Conservation (phyloP, 73 alveolate genomes). For the Paramecium tetraurelia region DNA sequence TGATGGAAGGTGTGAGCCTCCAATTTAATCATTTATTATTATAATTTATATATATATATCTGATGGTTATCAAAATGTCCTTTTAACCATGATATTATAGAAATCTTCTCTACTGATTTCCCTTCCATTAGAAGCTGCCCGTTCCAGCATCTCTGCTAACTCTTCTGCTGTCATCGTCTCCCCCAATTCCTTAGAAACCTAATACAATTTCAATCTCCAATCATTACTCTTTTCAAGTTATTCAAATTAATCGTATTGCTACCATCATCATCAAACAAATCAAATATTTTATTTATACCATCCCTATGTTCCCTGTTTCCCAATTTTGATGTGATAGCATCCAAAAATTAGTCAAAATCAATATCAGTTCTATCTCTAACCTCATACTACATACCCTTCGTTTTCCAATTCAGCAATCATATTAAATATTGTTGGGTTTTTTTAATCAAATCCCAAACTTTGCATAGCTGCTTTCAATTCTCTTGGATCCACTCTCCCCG, state of each 20-base stretch:
- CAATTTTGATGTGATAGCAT: constrained; percentile 93
- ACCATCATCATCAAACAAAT: constrained; percentile 91
- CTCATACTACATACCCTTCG: constrained; percentile 59
- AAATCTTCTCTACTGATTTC: constrained; percentile 94
- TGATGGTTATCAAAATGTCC: constrained; percentile 67
- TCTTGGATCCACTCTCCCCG: constrained; percentile 97
- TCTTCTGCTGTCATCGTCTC: constrained; percentile 92
- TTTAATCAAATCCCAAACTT: constrained; percentile 93
- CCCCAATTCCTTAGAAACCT: constrained; percentile 91
- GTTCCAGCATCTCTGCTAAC: constrained; percentile 89
- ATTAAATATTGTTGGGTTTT: constrained; percentile 96
- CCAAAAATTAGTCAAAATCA: constrained; percentile 96
- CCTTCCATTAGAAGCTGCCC: constrained; percentile 94
- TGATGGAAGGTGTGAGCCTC: neutral
- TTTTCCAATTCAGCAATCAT: constrained; percentile 97
- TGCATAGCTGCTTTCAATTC: constrained; percentile 98
- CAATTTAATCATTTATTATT: neutral
- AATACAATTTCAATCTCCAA: neutral
- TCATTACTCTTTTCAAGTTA: constrained; percentile 76
- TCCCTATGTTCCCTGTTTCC: constrained; percentile 89
- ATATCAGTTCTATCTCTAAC: constrained; percentile 76
- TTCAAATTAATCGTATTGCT: constrained; percentile 82
- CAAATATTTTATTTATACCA: constrained; percentile 89
- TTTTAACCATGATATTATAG: constrained; percentile 90
- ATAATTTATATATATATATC: neutral